These are phyloP conservation scores for Plenodomus tracheiphilus DNA, from an alignment of 2,329 filamentous ascomycete species.

Conservation along the genomic window DNA sequence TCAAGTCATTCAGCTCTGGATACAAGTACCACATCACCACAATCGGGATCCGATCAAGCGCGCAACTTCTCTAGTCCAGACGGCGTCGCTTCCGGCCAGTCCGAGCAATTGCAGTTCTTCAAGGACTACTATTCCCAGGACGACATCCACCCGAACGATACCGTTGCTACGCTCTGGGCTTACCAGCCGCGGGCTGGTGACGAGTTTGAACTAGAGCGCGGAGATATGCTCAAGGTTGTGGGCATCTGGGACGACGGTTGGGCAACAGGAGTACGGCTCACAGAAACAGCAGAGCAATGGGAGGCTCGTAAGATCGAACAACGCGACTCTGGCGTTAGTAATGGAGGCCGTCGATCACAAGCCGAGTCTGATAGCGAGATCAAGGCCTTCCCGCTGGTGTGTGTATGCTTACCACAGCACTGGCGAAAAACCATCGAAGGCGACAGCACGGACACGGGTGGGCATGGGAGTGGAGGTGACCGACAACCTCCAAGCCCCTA, in stretches of 20 bases:
- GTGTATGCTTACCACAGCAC: conserved; percentile 91
- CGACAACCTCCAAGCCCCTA: conserved; percentile 36
- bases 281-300: conserved; percentile 87
- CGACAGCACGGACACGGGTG: conserved; percentile 54
- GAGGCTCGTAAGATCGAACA: conserved; percentile 75
- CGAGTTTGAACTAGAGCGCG: conserved; percentile 89
- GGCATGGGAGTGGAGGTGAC: conserved; percentile 40
- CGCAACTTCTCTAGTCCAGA: conserved; percentile 83
- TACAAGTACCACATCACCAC: conserved; percentile 70
- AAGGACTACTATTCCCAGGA: conserved; percentile 99
- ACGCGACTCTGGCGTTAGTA: conserved; percentile 91
- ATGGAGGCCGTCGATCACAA: conserved; percentile 60
- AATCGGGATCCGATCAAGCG: conserved; percentile 49
- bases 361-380: conserved; percentile 69
- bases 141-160: conserved; percentile 89
- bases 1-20: conserved; percentile 81
- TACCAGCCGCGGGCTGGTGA: conserved; percentile 93
- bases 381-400: conserved; percentile 96
- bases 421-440: conserved; percentile 97
- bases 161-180: conserved; percentile 90
- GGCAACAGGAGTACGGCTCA: conserved; percentile 87
- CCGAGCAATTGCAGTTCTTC: conserved; percentile 93
- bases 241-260: conserved; percentile 99
- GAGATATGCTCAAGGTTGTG: conserved; percentile 97
- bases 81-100: conserved; percentile 83